Evolutionary conservation across 192 early-diverging fungal genomes (phyloP).

Genomic region (Geranomyces variabilis): DNA sequence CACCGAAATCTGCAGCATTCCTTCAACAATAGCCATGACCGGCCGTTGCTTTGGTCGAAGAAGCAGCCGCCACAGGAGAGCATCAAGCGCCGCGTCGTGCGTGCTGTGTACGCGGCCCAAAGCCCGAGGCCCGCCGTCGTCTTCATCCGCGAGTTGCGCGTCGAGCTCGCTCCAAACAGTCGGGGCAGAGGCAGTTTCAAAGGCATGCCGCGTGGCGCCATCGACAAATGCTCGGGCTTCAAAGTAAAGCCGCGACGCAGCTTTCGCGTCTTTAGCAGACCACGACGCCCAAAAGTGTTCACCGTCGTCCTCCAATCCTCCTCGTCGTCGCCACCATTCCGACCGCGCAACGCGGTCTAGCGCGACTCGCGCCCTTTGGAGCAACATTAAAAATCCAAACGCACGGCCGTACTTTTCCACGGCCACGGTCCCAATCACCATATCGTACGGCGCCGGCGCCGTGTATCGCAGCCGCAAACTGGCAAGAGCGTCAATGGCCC

Average conservation of each 20-base stretch:
- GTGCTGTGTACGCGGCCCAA: slow-evolving; percentile 5
- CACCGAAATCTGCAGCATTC: slow-evolving; percentile 26
- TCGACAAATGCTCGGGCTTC: slow-evolving; percentile 28
- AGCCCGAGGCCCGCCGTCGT: neutral
- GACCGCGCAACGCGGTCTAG: slow-evolving; percentile 3
- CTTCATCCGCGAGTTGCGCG: slow-evolving; percentile 6
- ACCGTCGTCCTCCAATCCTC: too few species aligned
- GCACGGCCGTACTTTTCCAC: slow-evolving; percentile 5
- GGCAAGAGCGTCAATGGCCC: slow-evolving; percentile 11
- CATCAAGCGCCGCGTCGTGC: slow-evolving; percentile 17
- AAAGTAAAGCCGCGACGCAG: slow-evolving; percentile 14
- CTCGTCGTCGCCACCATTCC: slow-evolving; percentile 3
- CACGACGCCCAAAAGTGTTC: neutral
- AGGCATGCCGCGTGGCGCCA: slow-evolving; percentile 9
- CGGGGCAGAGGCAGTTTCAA: neutral
- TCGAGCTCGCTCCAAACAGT: slow-evolving; percentile 3
- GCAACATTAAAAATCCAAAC: slow-evolving; percentile 9
- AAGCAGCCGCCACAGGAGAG: slow-evolving; percentile 20
- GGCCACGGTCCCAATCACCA: neutral
- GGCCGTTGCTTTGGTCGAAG: slow-evolving; percentile 16
- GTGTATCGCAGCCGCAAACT: slow-evolving; percentile 16
- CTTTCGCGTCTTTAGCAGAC: neutral
- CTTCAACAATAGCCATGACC: slow-evolving; percentile 28
- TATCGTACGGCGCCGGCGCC: slow-evolving; percentile 22
- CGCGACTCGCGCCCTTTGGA: slow-evolving; percentile 3